phyloP scores from a whole-genome alignment of 2,329 filamentous ascomycete genomes.

The Verticillium zaregamsianum region DNA sequence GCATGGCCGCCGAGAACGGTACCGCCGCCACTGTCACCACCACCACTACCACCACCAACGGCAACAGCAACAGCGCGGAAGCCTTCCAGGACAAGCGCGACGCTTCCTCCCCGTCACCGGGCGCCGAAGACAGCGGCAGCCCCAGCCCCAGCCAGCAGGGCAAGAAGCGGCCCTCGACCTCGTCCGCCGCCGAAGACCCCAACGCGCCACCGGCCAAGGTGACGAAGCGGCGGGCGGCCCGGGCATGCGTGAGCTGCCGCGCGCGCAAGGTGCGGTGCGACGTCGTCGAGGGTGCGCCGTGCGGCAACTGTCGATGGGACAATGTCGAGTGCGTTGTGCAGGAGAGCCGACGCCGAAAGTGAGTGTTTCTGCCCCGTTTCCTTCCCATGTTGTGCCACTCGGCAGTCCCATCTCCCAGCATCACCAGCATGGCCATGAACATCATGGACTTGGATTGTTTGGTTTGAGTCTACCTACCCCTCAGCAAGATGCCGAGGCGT shows the following conservation, averaged over 20 bases:
- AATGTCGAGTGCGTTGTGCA: conserved; percentile 73
- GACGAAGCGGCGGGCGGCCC: conserved; percentile 80
- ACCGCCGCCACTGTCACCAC: conserved; percentile 5
- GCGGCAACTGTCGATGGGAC: conserved; percentile 81
- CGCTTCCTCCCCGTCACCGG: neutral
- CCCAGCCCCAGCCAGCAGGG: conserved; percentile 5
- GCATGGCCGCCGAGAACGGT: neutral
- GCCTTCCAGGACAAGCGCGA: neutral
- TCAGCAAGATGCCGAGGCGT: neutral
- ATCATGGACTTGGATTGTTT: neutral
- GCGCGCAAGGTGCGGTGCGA: conserved; percentile 91
- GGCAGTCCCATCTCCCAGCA: neutral
- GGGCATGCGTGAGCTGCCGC: conserved; percentile 85
- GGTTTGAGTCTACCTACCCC: neutral
- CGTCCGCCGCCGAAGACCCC: conserved; percentile 5
- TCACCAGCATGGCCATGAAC: neutral
- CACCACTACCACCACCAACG: neutral
- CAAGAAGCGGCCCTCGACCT: conserved; percentile 12
- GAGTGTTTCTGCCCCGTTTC: neutral
- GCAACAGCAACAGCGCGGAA: conserved; percentile 1
- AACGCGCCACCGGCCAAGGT: conserved; percentile 36
- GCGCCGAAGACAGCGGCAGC: neutral
- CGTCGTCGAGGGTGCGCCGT: conserved; percentile 83
- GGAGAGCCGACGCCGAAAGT: conserved; percentile 84
- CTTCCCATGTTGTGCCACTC: neutral